These are phyloP conservation scores for Obelidium mucronatum DNA, from an alignment of 192 early-diverging fungal genomes.

Conservation along the genomic window DNA sequence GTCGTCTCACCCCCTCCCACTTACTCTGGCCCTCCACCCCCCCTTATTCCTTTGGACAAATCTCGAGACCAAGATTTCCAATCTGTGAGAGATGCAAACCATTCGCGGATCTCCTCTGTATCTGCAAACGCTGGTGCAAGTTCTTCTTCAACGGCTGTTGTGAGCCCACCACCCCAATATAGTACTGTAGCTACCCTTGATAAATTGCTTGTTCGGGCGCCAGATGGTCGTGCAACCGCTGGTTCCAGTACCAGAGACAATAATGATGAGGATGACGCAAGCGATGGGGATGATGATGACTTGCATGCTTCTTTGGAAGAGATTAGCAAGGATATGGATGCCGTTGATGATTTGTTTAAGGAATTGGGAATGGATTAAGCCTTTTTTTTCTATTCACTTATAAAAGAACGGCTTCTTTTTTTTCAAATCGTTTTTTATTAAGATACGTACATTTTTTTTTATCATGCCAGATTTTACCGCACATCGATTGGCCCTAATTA, in stretches of 20 bases:
- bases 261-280: background rate
- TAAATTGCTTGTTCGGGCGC: constrained; percentile 6
- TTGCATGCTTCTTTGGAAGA: background rate
- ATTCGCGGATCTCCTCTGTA: background rate
- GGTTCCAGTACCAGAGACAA: background rate
- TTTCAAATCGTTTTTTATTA: background rate
- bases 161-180: constrained; percentile 10
- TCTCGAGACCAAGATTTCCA: background rate
- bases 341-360: constrained; percentile 25
- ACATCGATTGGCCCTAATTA: too few species aligned
- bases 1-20: background rate
- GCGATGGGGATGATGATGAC: constrained; percentile 2
- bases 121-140: background rate
- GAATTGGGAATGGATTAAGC: constrained; percentile 25
- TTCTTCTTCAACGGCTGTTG: background rate
- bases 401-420: background rate
- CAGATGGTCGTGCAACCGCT: background rate
- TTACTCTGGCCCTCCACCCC: background rate
- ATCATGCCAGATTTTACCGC: background rate
- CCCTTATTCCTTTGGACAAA: background rate
- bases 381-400: background rate
- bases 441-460: background rate
- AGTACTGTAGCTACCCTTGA: background rate
- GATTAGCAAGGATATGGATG: constrained; percentile 19
- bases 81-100: background rate